Conservation (phyloP, 176 grass and related monocot genomes). For the Lolium rigidum region DNA sequence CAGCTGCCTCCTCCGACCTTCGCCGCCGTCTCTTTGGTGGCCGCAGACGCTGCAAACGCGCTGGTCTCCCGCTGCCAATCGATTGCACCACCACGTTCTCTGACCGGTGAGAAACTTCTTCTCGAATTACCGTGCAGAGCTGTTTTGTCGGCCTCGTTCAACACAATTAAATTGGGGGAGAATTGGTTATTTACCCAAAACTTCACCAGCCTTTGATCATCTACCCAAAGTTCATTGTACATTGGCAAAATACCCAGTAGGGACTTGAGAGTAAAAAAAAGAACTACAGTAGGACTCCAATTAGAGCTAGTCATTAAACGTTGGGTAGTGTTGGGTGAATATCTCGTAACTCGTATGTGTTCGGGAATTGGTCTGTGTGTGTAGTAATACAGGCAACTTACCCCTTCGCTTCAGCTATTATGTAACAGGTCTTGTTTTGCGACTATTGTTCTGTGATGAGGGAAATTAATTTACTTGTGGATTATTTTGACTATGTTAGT, state of each 20-base stretch:
- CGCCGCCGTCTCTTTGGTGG: slow-evolving; percentile 33
- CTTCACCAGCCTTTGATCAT: too few species aligned
- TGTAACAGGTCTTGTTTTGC: background rate
- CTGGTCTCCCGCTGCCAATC: slow-evolving; percentile 48
- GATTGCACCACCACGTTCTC: background rate
- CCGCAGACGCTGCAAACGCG: slow-evolving; percentile 22
- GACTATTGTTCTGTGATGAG: background rate
- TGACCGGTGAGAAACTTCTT: slow-evolving; percentile 46
- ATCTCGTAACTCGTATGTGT: background rate
- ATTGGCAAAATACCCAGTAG: too few species aligned
- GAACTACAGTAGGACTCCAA: too few species aligned
- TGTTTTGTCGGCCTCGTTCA: background rate
- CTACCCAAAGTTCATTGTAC: too few species aligned
- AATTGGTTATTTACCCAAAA: too few species aligned
- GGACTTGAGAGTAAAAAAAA: too few species aligned
- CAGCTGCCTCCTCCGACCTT: slow-evolving; percentile 37
- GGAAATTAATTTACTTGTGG: background rate
- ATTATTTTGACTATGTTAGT: background rate
- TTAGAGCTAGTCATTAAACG: background rate
- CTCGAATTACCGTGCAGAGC: background rate
- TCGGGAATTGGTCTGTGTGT: background rate
- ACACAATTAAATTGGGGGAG: too few species aligned
- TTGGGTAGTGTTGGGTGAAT: background rate
- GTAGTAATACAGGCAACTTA: background rate
- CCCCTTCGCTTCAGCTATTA: background rate